These are phyloP conservation scores for Tetratostichococcus sp. DNA, from an alignment of 139 green algal genomes.

Conservation along the genomic window DNA sequence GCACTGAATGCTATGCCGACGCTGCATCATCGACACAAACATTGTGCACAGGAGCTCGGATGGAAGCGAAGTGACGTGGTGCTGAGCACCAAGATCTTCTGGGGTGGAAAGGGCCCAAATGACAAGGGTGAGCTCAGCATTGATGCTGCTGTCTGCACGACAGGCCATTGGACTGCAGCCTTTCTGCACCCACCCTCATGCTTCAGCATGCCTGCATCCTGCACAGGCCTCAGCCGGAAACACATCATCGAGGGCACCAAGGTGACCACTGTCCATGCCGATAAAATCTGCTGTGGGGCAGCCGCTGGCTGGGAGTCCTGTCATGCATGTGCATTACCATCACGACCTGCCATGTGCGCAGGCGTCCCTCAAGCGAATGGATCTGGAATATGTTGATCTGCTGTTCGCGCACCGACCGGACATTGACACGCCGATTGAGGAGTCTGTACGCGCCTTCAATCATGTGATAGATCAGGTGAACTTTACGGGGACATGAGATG, in stretches of 20 bases:
- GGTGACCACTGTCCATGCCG: constrained; percentile 15
- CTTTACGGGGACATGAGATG: no score
- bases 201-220: no score
- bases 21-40: no score
- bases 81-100: constrained; percentile 81
- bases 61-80: constrained; percentile 62
- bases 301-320: not conserved
- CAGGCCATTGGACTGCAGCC: no score
- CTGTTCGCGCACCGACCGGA: constrained; percentile 81
- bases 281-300: not conserved
- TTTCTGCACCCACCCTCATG: no score
- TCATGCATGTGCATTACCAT: not conserved
- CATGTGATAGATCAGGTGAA: no score
- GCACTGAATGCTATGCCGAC: no score
- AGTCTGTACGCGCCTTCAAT: constrained; percentile 87
- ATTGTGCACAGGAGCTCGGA: no score
- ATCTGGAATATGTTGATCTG: constrained; percentile 83
- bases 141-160: no score
- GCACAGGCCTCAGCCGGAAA: constrained; percentile 81
- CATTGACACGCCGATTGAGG: constrained; percentile 73
- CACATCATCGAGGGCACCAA: constrained; percentile 82
- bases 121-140: no score
- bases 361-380: constrained; percentile 61
- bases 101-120: constrained; percentile 54
- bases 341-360: constrained; percentile 16